Base-by-base conservation (phyloP, 257 asterid genomes). In the Leonotis leonurus region DNA sequence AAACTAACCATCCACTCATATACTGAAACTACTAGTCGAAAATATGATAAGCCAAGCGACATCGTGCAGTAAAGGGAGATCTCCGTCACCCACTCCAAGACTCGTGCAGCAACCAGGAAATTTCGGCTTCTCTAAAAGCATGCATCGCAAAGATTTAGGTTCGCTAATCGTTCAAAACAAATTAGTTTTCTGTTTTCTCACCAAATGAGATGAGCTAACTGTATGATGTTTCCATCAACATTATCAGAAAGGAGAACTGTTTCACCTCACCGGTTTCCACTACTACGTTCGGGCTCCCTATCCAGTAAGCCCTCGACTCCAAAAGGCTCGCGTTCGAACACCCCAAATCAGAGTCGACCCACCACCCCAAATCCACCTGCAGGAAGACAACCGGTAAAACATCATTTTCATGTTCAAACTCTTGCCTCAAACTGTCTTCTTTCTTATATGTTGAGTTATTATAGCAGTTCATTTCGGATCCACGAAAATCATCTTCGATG, bases 201-300 rank as follows among this genome's bases (percentile, higher is more conserved):
- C 49, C 20, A 6, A 24, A 36, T 37, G 20, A 11, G 62, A 17
- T 25, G 12, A 50, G 27, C 35, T 21, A 41, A n/a, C 60, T n/a
- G n/a, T 41, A 30, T 66, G 49, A 62, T 50, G 30, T 5, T 54
- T 50, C 41, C 75, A 37, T 64, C 54, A 54, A 65, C 68, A 62
- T 25, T 8, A n/a, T 51, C 86, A 89, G 96, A 81, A 63, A 92
- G 70, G 71, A 78, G 95, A 69, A 68, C 90, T 25, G 86, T 62
- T 58, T 89, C 99, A 13, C 97, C 99, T 1, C 89, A 72, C 71
- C 80, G 89, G 55, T 92, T 89, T 77, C 91, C 99, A 50, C 90
- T 88, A 55, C 63, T 84, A 30, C 90, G 97, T 10, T 79, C 95
- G 18, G 93, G 83, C 43, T 86, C 98, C 29, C 72, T 88, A 20